Evolutionary conservation across 2,329 filamentous ascomycete species (phyloP), one percentile per base, ranked within the genome.

Genomic region (Fusarium decemcellulare): DNA sequence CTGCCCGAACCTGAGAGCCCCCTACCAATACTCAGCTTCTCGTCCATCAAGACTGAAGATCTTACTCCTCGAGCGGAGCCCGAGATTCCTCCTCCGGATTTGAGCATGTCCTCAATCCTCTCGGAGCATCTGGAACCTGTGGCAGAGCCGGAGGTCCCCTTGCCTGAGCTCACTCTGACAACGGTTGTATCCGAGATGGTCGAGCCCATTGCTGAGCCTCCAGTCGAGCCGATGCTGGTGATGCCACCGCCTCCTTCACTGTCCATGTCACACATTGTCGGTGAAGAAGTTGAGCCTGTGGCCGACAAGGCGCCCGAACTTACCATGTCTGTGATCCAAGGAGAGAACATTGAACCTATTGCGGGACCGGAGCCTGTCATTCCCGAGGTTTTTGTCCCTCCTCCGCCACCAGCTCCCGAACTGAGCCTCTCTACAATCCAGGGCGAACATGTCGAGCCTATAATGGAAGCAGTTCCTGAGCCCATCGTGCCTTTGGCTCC

Each of bases 21-120:
- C 14, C 72, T 74, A 1, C 77, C 80, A 7, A 68, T 74, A 1
- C 74, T 84, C 37, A 79, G 74, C 46, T 68, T 85, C 16, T 84
- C 84, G 0, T 68, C 62, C 3, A 79, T 85, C 34, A 77, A 80
- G 40, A 70, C 75, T 2, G 78, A 84, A 64, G 72, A 78, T 39
- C 50, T 70, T 15, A 75, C 74, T 51, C 76, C 76, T n/a, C 63
- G 65, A 42, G 69, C 72, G 4, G 76, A 76, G 60, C 77, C 76
- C 15, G 73, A 75, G 47, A 53, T 69, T 23, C 65, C 70, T 57
- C 65, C 68, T 43, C 75, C 78, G 7, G 55, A 67, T 6, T 59
- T 80, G 50, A 74, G 57, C 44, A 64, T 79, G 37, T 71, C 77
- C 2, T 59, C 59, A 8, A 73, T 79, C 37, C 29, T 74, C 16